These are phyloP conservation scores for Populus tremula DNA, from an alignment of 345 rosid genomes.

Conservation along the genomic window DNA sequence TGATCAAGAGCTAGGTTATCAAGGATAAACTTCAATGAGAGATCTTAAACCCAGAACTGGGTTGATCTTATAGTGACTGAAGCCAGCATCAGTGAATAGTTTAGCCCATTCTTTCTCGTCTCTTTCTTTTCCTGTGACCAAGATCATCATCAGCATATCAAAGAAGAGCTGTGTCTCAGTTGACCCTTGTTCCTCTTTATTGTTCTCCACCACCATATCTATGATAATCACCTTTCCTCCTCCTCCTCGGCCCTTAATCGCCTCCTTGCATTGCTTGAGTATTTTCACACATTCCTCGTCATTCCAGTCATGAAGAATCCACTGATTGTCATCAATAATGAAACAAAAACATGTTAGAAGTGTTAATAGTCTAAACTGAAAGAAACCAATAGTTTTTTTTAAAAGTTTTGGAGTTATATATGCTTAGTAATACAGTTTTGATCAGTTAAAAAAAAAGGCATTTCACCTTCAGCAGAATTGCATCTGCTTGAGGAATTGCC, in stretches of 20 bases:
- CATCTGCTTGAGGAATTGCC: conserved; percentile 8
- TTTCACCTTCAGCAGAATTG: conserved; percentile 2
- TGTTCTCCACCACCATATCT: background rate
- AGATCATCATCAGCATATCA: conserved; percentile 28
- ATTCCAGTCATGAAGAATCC: conserved; percentile 9
- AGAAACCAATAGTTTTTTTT: too few relatives aligned
- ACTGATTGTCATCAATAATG: background rate
- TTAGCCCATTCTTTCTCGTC: conserved; percentile 24
- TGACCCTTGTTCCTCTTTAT: background rate
- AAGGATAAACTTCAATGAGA: conserved; percentile 26
- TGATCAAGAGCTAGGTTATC: background rate
- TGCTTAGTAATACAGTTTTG: background rate
- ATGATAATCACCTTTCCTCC: conserved; percentile 11
- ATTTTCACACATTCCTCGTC: conserved; percentile 16
- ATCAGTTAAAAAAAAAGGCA: background rate
- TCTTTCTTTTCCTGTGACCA: conserved; percentile 10
- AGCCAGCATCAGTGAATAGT: conserved; percentile 30
- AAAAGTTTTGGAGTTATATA: background rate
- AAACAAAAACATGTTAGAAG: background rate
- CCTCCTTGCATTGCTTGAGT: conserved; percentile 3
- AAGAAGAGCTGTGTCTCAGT: conserved; percentile 21
- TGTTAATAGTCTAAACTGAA: too few relatives aligned
- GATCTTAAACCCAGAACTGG: conserved; percentile 17
- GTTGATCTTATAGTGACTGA: conserved; percentile 12
- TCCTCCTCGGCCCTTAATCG: conserved; percentile 1